phyloP scores from a whole-genome alignment of 805 yeast species.

The Saccharomycopsis babjevae region DNA sequence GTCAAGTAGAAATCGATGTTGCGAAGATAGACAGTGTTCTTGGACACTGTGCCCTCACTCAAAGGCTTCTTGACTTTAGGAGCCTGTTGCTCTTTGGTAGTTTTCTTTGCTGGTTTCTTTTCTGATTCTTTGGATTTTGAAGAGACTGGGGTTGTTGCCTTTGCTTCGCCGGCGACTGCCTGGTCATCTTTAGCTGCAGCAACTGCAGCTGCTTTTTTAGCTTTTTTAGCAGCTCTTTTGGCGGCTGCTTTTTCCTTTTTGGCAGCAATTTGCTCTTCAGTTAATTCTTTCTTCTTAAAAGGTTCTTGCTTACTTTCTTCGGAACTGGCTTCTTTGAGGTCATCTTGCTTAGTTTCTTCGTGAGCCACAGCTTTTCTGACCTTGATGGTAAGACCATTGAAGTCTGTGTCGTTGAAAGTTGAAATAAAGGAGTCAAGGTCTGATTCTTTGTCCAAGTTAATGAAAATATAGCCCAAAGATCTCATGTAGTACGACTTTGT shows the following conservation, averaged over 20 bases:
- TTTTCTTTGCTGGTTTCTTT: slow-evolving; percentile 20
- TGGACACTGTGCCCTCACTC: slow-evolving; percentile 44
- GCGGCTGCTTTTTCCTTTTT: slow-evolving; percentile 14
- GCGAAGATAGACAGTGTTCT: slow-evolving; percentile 50
- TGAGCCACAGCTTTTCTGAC: slow-evolving; percentile 43
- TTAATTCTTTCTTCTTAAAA: background rate
- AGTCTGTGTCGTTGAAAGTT: slow-evolving; percentile 31
- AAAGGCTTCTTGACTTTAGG: slow-evolving; percentile 22
- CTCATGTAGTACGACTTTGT: background rate
- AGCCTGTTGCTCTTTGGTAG: slow-evolving; percentile 2
- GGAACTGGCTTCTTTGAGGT: background rate
- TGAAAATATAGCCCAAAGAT: slow-evolving; percentile 47
- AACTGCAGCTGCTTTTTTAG: slow-evolving; percentile 17
- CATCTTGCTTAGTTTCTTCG: slow-evolving; percentile 10
- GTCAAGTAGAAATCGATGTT: slow-evolving; percentile 46
- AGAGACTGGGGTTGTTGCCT: slow-evolving; percentile 15
- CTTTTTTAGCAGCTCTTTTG: slow-evolving; percentile 14
- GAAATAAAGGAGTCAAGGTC: slow-evolving; percentile 36
- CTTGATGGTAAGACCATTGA: slow-evolving; percentile 38
- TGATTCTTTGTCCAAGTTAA: slow-evolving; percentile 37
- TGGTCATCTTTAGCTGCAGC: slow-evolving; percentile 6
- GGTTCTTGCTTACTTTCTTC: background rate
- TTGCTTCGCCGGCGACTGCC: slow-evolving; percentile 10
- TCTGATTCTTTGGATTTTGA: slow-evolving; percentile 19
- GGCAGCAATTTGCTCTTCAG: background rate